Evolutionary conservation across 371 early-diverging fungal genomes (phyloP).

Genomic region (Blakeslea trispora): DNA sequence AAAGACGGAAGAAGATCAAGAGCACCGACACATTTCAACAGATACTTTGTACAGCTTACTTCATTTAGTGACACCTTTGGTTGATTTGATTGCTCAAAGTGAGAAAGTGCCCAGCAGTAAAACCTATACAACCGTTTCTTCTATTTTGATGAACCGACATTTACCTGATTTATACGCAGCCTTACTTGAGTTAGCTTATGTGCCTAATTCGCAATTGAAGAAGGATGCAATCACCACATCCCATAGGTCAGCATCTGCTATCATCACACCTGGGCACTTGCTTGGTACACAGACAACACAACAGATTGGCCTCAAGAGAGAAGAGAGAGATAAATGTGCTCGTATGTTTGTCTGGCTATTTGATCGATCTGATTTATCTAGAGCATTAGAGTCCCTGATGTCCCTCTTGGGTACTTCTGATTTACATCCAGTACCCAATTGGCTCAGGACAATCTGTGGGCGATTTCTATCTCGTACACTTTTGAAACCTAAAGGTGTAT

Average conservation of each 20-base stretch:
- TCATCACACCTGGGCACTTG: conserved; percentile 25
- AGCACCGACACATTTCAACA: conserved; percentile 7
- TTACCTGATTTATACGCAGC: conserved; percentile 69
- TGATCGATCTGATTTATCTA: conserved; percentile 54
- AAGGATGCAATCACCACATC: conserved; percentile 3
- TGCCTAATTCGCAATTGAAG: conserved; percentile 48
- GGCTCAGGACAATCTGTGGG: conserved; percentile 67
- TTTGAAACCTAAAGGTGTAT: conserved; percentile 62
- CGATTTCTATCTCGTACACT: conserved; percentile 66
- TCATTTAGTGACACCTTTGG: conserved; percentile 18
- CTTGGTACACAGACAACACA: conserved; percentile 7
- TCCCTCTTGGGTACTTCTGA: conserved; percentile 58
- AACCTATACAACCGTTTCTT: conserved; percentile 60
- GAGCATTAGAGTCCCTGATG: conserved; percentile 67
- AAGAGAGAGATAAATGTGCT: conserved; percentile 51
- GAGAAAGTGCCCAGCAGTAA: conserved; percentile 27
- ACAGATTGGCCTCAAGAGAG: conserved; percentile 22
- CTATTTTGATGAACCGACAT: conserved; percentile 55
- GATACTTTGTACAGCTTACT: conserved; percentile 6
- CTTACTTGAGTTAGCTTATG: conserved; percentile 69
- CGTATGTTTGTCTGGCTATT: conserved; percentile 51
- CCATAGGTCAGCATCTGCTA: background rate
- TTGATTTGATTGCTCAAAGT: conserved; percentile 30
- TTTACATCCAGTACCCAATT: conserved; percentile 57
- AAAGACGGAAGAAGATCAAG: conserved; percentile 17